Evolutionary conservation across 2,329 filamentous ascomycete species (phyloP).

Genomic region (Alternaria rosae): DNA sequence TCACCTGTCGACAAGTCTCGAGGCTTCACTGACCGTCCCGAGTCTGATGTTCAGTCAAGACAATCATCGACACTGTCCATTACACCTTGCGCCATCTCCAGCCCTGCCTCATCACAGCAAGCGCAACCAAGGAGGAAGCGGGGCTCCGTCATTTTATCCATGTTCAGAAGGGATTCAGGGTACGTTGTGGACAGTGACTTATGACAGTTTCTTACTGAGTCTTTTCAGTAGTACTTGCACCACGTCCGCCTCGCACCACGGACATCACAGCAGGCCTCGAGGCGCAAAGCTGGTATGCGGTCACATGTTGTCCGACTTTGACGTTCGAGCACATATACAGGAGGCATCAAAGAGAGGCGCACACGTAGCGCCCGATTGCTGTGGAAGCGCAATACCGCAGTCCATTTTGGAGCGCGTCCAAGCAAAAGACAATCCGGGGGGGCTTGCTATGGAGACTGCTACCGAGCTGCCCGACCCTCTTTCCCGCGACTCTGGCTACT

Average conservation of each 20-base stretch:
- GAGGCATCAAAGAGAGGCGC: constrained; percentile 43
- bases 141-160: constrained; percentile 38
- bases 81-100: constrained; percentile 31
- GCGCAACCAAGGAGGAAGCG: constrained; percentile 36
- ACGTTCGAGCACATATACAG: constrained; percentile 44
- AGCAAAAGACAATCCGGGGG: constrained; percentile 49
- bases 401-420: constrained; percentile 49
- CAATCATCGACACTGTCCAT: constrained; percentile 35
- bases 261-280: constrained; percentile 32
- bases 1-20: constrained; percentile 29
- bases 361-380: constrained; percentile 49
- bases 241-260: constrained; percentile 34
- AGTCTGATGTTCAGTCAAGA: constrained; percentile 24
- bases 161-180: constrained; percentile 44
- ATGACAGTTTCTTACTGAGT: constrained; percentile 21
- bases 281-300: constrained; percentile 41
- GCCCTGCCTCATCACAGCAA: constrained; percentile 27
- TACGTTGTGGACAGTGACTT: constrained; percentile 15
- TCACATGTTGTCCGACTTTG: constrained; percentile 38
- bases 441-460: constrained; percentile 27
- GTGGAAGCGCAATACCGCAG: constrained; percentile 51
- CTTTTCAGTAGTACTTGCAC: constrained; percentile 30
- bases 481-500: constrained; percentile 36
- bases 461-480: constrained; percentile 3
- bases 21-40: constrained; percentile 23